Evolutionary conservation across 345 rosid genomes (phyloP).

Genomic region (Eucalyptus dawsonii): DNA sequence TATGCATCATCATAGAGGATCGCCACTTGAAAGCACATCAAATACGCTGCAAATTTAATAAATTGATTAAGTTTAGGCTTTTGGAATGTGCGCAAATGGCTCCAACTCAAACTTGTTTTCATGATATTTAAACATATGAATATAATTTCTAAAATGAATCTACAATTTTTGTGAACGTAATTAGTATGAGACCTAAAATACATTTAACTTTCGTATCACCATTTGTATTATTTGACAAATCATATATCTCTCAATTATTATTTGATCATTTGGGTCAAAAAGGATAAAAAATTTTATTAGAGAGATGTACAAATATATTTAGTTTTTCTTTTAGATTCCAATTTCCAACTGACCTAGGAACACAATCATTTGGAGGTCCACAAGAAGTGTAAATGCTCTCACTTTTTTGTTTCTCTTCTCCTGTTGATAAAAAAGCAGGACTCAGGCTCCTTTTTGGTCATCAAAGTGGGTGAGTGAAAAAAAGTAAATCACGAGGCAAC

Average conservation of each 20-base stretch:
- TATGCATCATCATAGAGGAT: accelerated
- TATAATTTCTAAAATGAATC: too few relatives aligned
- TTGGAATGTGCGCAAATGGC: background rate
- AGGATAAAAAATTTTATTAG: too few relatives aligned
- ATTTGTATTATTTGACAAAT: background rate
- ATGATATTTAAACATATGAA: background rate
- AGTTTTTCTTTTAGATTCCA: background rate
- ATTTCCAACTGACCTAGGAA: background rate
- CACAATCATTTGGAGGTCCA: background rate
- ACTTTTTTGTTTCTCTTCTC: background rate
- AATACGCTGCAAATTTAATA: too few relatives aligned
- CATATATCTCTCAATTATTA: background rate
- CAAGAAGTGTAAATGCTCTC: background rate
- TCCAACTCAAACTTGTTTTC: too few relatives aligned
- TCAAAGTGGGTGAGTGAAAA: background rate
- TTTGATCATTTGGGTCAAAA: too few relatives aligned
- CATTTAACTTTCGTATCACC: background rate
- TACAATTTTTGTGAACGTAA: background rate
- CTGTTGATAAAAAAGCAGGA: background rate
- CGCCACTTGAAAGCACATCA: background rate
- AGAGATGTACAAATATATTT: too few relatives aligned
- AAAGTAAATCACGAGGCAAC: background rate
- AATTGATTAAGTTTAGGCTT: too few relatives aligned
- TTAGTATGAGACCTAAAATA: background rate
- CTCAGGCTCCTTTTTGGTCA: background rate